Conservation (phyloP, 345 rosid genomes). For the Hypericum androsaemum region DNA sequence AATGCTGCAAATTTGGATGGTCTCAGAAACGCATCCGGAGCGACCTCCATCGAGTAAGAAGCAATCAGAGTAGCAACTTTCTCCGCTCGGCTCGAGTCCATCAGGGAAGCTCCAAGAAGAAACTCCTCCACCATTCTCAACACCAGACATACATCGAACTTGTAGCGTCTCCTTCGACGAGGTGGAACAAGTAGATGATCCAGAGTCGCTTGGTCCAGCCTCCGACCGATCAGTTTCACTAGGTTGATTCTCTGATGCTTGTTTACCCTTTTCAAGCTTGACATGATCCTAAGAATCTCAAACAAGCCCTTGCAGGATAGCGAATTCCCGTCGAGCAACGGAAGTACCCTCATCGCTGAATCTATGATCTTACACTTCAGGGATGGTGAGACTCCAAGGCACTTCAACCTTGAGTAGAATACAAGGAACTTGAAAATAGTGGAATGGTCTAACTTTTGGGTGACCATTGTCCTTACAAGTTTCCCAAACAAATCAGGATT, state of each 20-base stretch:
- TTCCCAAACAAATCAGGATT: slow-evolving; percentile 23
- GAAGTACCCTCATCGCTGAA: slow-evolving; percentile 23
- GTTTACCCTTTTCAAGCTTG: slow-evolving; percentile 17
- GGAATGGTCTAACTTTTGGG: slow-evolving; percentile 21
- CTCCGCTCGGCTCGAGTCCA: slow-evolving; percentile 10
- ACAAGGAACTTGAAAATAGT: slow-evolving; percentile 31
- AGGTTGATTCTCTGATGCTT: slow-evolving; percentile 15
- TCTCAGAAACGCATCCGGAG: slow-evolving; percentile 32
- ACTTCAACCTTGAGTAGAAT: slow-evolving; percentile 27
- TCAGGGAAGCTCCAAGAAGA: slow-evolving; percentile 8
- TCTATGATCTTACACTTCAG: slow-evolving; percentile 26
- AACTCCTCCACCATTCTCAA: slow-evolving; percentile 34
- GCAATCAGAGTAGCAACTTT: slow-evolving; percentile 37
- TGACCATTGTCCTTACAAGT: slow-evolving; percentile 20
- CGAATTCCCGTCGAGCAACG: slow-evolving; percentile 20
- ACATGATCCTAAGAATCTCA: slow-evolving; percentile 20
- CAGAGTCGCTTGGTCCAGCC: slow-evolving; percentile 38
- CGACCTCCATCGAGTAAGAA: slow-evolving; percentile 40
- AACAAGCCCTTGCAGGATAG: slow-evolving; percentile 37
- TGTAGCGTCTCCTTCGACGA: slow-evolving; percentile 10
- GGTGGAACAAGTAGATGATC: slow-evolving; percentile 36
- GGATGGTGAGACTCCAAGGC: neutral
- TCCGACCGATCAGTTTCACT: slow-evolving; percentile 38
- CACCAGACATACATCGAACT: slow-evolving; percentile 39
- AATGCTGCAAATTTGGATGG: slow-evolving; percentile 31